These are phyloP conservation scores for Cucurbita maxima DNA, from an alignment of 306 rosid genomes.

Conservation along the genomic window DNA sequence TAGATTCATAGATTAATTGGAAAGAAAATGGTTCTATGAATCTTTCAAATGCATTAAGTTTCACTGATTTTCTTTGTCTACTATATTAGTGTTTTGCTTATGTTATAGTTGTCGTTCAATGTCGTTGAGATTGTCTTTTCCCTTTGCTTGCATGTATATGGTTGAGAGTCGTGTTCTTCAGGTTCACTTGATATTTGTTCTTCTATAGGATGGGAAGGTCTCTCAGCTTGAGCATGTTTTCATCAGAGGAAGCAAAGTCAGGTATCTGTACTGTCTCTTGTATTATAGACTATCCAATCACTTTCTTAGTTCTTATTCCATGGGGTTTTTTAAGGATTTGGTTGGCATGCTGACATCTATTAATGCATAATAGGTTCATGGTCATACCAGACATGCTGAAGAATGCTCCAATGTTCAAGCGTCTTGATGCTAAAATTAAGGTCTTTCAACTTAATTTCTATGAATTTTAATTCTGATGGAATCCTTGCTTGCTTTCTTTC, in stretches of 20 bases:
- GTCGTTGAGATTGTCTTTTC: not conserved
- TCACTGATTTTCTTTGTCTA: not conserved
- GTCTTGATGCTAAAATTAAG: slow-evolving; percentile 92
- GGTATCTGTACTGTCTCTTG: slow-evolving; percentile 19
- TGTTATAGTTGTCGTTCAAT: not conserved
- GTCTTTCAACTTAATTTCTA: slow-evolving; percentile 17
- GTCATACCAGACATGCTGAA: slow-evolving; percentile 97
- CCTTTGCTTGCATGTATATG: not conserved
- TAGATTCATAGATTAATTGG: not conserved
- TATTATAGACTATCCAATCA: not conserved
- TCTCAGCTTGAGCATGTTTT: slow-evolving; percentile 96
- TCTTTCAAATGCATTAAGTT: not conserved
- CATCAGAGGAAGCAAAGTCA: slow-evolving; percentile 98
- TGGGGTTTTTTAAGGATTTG: not conserved
- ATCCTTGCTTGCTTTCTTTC: not conserved
- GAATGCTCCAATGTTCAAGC: slow-evolving; percentile 99
- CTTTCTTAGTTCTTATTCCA: not conserved
- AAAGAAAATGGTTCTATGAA: not conserved
- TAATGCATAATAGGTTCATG: slow-evolving; percentile 54
- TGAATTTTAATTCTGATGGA: not conserved
- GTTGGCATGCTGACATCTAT: not conserved
- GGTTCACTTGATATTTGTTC: slow-evolving; percentile 8
- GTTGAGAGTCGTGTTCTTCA: not conserved
- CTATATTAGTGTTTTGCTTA: not conserved
- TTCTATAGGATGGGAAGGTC: slow-evolving; percentile 69